Percentiles rank a stretch among this genome's conserved stretches.
These are phyloP conservation scores for Phytophthora pluvialis DNA, from an alignment of 352 stramenopile genomes.

Conservation along the genomic window DNA sequence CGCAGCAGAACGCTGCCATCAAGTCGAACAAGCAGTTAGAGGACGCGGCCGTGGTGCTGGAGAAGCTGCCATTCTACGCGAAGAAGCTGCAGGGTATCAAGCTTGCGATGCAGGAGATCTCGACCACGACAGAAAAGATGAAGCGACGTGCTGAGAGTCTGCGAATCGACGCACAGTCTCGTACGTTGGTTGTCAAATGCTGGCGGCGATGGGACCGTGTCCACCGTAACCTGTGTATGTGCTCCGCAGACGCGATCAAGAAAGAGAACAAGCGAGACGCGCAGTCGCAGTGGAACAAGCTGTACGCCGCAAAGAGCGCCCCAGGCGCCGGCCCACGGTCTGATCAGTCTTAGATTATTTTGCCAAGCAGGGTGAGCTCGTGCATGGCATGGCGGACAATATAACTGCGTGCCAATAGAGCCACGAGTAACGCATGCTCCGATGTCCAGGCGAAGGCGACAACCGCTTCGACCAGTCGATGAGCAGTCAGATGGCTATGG, in stretches of 20 bases:
- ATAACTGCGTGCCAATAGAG: conserved; percentile 25
- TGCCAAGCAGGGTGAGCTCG: conserved; percentile 7
- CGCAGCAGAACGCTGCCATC: conserved; percentile 56
- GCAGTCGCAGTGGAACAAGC: conserved; percentile 78
- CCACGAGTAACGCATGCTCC: neutral
- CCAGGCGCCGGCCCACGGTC: conserved; percentile 7
- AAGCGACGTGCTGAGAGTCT: conserved; percentile 72
- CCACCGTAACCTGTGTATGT: conserved; percentile 5
- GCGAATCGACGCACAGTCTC: conserved; percentile 78
- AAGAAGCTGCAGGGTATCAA: conserved; percentile 74
- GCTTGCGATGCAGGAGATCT: conserved; percentile 66
- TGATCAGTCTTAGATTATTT: conserved; percentile 13
- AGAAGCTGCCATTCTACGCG: conserved; percentile 74
- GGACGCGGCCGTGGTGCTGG: conserved; percentile 65
- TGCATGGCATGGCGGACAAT: conserved; percentile 13
- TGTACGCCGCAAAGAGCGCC: conserved; percentile 69
- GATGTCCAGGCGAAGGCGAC: neutral
- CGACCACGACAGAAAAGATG: conserved; percentile 65
- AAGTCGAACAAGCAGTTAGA: conserved; percentile 64
- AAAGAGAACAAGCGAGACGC: conserved; percentile 83
- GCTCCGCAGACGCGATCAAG: conserved; percentile 70
- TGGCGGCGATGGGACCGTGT: neutral
- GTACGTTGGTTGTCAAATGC: conserved; percentile 43
- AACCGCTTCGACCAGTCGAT: neutral
- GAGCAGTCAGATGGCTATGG: conserved; percentile 15